These are phyloP conservation scores for Chlamydomonas eustigma DNA, from an alignment of 139 green algal species.

Conservation along the genomic window DNA sequence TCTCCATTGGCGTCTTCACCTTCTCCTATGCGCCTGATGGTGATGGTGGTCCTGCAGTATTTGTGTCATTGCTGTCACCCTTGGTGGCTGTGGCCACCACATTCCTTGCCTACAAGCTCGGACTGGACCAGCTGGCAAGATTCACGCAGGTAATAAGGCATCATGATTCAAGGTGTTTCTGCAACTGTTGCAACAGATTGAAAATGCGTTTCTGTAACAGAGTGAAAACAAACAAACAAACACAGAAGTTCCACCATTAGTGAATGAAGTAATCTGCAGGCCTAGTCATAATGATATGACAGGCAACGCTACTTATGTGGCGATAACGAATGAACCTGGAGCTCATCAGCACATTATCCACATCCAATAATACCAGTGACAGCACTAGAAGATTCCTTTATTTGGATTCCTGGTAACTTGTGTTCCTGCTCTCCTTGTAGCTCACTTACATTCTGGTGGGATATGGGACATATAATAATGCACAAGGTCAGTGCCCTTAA, in stretches of 20 bases:
- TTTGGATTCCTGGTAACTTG: background rate
- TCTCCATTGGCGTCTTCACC: background rate
- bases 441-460: slow-evolving; percentile 9
- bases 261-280: background rate
- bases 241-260: background rate
- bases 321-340: no score
- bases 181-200: background rate
- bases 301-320: no score
- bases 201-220: no score
- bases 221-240: no score
- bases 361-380: no score
- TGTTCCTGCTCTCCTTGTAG: background rate
- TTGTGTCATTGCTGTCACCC: background rate
- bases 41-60: background rate
- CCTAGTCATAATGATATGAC: background rate
- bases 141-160: background rate
- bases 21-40: background rate
- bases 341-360: no score
- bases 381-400: background rate
- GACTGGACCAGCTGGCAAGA: background rate
- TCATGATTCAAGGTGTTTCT: background rate
- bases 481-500: no score
- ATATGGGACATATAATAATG: slow-evolving; percentile 1
- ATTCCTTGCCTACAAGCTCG: background rate
- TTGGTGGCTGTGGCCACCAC: background rate